These are phyloP conservation scores for Hanseniaspora lindneri DNA, from an alignment of 805 yeast genomes.

Conservation along the genomic window DNA sequence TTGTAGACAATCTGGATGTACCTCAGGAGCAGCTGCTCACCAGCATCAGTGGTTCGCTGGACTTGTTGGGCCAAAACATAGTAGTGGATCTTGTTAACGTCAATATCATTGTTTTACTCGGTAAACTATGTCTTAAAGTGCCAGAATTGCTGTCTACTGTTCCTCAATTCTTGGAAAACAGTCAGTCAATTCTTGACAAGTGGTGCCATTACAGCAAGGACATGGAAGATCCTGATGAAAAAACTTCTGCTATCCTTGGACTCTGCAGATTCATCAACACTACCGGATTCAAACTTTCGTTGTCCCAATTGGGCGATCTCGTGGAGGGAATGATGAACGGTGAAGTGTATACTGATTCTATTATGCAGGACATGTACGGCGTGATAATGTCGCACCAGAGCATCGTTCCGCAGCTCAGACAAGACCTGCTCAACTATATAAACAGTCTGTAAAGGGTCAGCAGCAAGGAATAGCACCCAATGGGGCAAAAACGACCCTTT, in stretches of 20 bases:
- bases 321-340: constrained; percentile 23
- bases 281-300: neutral
- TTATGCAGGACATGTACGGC: constrained; percentile 25
- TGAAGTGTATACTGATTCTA: constrained; percentile 25
- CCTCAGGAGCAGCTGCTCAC: constrained; percentile 25
- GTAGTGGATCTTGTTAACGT: constrained; percentile 48
- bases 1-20: constrained; percentile 43
- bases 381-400: constrained; percentile 20
- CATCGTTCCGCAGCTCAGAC: constrained; percentile 7
- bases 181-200: constrained; percentile 37
- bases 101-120: constrained; percentile 81
- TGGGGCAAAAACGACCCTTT: no score
- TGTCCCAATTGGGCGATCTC: constrained; percentile 19
- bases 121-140: constrained; percentile 60
- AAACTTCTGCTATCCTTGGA: constrained; percentile 76
- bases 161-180: constrained; percentile 28
- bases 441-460: constrained; percentile 12
- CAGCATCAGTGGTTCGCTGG: neutral
- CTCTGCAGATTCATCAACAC: constrained; percentile 52
- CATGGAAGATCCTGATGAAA: constrained; percentile 72
- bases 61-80: constrained; percentile 22
- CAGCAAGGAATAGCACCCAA: no score
- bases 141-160: constrained; percentile 49
- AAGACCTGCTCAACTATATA: constrained; percentile 2
- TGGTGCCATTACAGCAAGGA: constrained; percentile 66